Conservation (phyloP, 2,329 filamentous ascomycete species). For the Didymosphaeria variabile region DNA sequence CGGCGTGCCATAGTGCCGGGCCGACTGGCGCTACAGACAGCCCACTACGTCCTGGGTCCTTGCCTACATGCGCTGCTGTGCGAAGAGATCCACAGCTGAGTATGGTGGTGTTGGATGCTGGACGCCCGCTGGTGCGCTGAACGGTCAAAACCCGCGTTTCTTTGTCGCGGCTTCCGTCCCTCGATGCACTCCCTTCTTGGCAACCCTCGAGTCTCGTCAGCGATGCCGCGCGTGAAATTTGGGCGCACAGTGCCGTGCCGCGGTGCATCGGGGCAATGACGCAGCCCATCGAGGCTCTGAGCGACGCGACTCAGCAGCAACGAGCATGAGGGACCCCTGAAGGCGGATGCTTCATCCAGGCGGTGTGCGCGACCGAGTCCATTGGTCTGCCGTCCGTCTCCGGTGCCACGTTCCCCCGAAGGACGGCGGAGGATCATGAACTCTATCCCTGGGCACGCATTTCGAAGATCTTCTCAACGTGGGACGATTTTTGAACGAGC, state of each 20-base stretch:
- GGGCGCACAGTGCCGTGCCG: constrained; percentile 10
- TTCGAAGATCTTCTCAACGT: not conserved
- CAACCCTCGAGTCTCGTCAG: too few species aligned
- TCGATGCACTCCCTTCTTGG: not conserved
- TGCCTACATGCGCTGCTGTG: not conserved
- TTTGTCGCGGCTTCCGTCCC: not conserved
- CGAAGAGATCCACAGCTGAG: not conserved
- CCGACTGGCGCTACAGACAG: constrained; percentile 15
- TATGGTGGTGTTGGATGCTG: not conserved
- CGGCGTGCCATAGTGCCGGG: constrained; percentile 24
- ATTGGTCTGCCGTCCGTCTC: constrained; percentile 32
- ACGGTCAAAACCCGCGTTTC: not conserved
- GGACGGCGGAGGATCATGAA: constrained; percentile 20
- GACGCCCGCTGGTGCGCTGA: not conserved
- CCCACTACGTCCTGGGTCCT: constrained; percentile 14
- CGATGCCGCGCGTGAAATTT: constrained; percentile 16
- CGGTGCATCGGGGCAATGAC: constrained; percentile 30
- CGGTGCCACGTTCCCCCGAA: constrained; percentile 21
- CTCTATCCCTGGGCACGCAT: constrained; percentile 6
- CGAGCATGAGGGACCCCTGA: constrained; percentile 23
- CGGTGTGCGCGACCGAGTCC: constrained; percentile 35
- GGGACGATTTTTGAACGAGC: constrained; percentile 5
- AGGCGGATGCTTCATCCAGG: constrained; percentile 29
- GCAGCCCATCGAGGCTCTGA: constrained; percentile 23
- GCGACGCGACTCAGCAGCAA: constrained; percentile 15